Base-by-base conservation (phyloP, 202 grass and related monocot species). In the Carex sylvatica region DNA sequence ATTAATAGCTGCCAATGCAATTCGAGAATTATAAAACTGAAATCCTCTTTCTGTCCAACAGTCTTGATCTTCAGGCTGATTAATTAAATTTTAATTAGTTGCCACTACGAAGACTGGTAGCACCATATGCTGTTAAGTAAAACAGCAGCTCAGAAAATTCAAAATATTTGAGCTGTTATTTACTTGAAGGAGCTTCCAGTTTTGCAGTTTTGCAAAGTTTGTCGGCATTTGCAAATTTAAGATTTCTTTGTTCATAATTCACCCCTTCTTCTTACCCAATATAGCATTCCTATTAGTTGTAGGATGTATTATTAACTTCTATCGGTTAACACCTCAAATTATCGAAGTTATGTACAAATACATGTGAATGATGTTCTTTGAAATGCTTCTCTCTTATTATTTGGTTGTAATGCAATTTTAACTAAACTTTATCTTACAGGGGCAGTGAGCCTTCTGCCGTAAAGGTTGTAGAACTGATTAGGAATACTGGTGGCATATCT, bases 361-460 rank as follows among this genome's bases (percentile, higher is more conserved):
- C 30, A 11, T 65, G 13, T 74, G 47, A 42, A 47, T n/a, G 0
- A 33, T 5, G 33, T 74, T 82, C 18, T 87, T 33, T 24, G 16
- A 76, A 52, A 13, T 64, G 14, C 33, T 75, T 44, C 15, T 58
- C 36, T 20, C 40, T 60, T 46, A 38, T 64, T 61, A 56, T 33
- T 38, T 52, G 9, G 19, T 75, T 36, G 51, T 20, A 74, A 36
- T 52, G 13, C 20, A 79, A 78, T 38, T 68, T 19, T 74, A 46
- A 38, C 14, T 47, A 23, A 35, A 65, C 23, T 77, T 77, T 85
- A 5, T 83, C 33, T 67, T 89, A 23, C 83, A 93, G 90, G 80
- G 95, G 95, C 40, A 90, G 71, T 80, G 92, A 98, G 73, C 95
- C 95, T 88, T 91, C 81, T 65, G 91, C 90, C 51, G 86, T 95